phyloP scores from a whole-genome alignment of 176 grass and related monocot species.

The Zea luxurians region DNA sequence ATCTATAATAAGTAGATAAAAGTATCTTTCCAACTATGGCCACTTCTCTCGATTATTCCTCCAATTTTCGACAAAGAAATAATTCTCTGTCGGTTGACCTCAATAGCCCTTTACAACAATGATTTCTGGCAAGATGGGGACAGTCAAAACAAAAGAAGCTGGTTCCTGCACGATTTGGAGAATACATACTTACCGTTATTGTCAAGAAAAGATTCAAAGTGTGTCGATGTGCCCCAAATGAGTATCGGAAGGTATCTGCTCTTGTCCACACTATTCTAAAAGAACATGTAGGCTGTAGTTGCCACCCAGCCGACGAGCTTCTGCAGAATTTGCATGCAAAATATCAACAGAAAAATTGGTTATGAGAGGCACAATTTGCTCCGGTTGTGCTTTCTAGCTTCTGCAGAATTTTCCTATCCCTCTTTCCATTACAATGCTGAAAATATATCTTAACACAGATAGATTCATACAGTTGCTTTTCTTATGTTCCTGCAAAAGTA shows the following conservation, averaged over 20 bases:
- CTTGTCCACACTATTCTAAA: background rate
- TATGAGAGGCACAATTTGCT: background rate
- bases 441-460: no score
- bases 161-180: conserved; percentile 6
- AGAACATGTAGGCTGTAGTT: background rate
- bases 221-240: background rate
- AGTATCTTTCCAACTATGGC: background rate
- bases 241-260: background rate
- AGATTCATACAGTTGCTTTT: no score
- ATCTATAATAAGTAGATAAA: background rate
- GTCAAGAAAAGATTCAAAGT: conserved; percentile 31
- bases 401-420: background rate
- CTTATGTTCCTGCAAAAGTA: no score
- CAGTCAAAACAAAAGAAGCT: conserved; percentile 17
- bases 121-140: conserved; percentile 5
- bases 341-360: background rate
- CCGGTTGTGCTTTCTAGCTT: background rate
- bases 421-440: background rate
- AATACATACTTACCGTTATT: conserved; percentile 43
- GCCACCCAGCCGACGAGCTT: background rate
- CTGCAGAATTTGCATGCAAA: background rate
- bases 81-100: conserved; percentile 8
- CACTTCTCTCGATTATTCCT: background rate
- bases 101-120: conserved; percentile 18
- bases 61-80: conserved; percentile 34